Evolutionary conservation across 176 grass and related monocot genomes (phyloP).

Genomic region (Cenchrus fungigraminus): DNA sequence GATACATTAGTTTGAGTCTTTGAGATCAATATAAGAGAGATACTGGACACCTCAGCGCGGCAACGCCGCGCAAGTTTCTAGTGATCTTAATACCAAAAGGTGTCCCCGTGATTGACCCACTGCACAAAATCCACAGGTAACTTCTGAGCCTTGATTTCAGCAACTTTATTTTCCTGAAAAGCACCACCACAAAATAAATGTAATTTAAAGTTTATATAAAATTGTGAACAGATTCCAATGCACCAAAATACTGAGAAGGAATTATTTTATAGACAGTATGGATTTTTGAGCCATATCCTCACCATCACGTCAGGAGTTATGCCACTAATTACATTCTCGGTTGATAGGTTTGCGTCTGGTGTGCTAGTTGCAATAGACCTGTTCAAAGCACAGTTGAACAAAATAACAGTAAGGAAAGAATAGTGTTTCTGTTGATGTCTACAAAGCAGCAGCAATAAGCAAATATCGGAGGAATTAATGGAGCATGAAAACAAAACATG

Average conservation of each 20-base stretch:
- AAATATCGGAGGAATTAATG: slow-evolving; percentile 4
- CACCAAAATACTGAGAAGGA: background rate
- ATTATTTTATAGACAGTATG: background rate
- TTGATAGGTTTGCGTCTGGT: slow-evolving; percentile 49
- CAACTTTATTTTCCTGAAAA: slow-evolving; percentile 57
- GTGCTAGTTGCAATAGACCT: slow-evolving; percentile 48
- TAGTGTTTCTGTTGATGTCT: background rate
- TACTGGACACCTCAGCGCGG: too few relatives aligned
- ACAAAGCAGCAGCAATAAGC: slow-evolving; percentile 13
- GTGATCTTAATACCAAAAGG: slow-evolving; percentile 55
- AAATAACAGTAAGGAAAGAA: slow-evolving; percentile 27
- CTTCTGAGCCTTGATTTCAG: slow-evolving; percentile 41
- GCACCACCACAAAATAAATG: background rate
- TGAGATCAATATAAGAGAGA: too few relatives aligned
- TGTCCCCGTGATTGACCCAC: slow-evolving; percentile 55
- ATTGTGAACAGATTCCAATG: background rate
- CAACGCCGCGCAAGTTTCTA: too few relatives aligned
- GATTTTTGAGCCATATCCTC: background rate
- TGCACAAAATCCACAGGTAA: slow-evolving; percentile 57
- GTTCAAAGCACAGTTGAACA: slow-evolving; percentile 28
- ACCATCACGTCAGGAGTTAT: slow-evolving; percentile 40
- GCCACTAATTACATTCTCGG: slow-evolving; percentile 47
- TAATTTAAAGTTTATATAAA: background rate
- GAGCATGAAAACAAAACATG: background rate
- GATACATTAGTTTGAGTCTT: too few relatives aligned